phyloP scores from a whole-genome alignment of 208 protist genomes.

The Porcisia deanei region DNA sequence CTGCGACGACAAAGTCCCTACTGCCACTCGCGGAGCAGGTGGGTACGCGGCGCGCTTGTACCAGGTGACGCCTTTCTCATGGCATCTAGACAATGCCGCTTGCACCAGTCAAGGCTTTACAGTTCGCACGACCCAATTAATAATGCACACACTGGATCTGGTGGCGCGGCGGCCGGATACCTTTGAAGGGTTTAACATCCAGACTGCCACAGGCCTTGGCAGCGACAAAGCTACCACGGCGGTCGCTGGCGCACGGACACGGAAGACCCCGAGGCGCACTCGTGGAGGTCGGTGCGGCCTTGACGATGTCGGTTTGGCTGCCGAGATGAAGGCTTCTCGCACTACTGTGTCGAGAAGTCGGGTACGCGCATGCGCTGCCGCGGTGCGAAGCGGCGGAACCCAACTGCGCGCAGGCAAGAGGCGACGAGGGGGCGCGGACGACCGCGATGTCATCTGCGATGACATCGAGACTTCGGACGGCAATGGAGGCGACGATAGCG shows the following conservation, averaged over 20 bases:
- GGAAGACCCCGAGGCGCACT: background rate
- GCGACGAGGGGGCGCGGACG: background rate
- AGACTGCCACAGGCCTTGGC: background rate
- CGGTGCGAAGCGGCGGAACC: background rate
- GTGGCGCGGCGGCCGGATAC: slow-evolving; percentile 16
- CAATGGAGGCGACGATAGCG: background rate
- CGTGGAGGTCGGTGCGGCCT: background rate
- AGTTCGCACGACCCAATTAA: slow-evolving; percentile 2
- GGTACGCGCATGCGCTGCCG: background rate
- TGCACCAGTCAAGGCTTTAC: slow-evolving; percentile 4
- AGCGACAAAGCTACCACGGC: background rate
- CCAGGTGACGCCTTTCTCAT: slow-evolving; percentile 29
- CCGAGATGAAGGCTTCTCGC: background rate
- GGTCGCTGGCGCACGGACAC: background rate
- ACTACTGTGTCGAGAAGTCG: background rate
- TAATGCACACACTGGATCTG: slow-evolving; percentile 26
- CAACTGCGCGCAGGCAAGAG: background rate
- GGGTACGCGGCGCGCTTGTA: slow-evolving; percentile 8
- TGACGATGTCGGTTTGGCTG: background rate
- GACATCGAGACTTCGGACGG: background rate
- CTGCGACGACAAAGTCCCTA: background rate
- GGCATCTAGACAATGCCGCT: background rate
- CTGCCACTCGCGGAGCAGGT: background rate
- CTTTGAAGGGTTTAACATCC: slow-evolving; percentile 14
- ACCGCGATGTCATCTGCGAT: background rate